Evolutionary conservation across 2,329 filamentous ascomycete genomes (phyloP).

Genomic region (Colletotrichum phormii): DNA sequence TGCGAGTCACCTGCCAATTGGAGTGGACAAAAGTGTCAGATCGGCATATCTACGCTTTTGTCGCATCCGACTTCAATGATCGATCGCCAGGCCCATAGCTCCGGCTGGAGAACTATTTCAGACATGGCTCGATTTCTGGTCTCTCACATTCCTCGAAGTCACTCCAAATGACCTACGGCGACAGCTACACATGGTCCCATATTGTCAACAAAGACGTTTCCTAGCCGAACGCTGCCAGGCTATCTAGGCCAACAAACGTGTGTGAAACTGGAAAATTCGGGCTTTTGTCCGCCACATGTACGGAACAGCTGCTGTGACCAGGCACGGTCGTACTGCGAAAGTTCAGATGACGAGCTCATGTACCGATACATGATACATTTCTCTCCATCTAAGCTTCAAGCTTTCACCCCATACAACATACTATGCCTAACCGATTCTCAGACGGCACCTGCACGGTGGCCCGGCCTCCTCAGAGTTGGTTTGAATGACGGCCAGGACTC

Average conservation of each 20-base stretch:
- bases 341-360: constrained; percentile 18
- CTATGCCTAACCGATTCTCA: constrained; percentile 24
- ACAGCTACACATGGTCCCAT: background rate
- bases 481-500: constrained; percentile 3
- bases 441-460: constrained; percentile 28
- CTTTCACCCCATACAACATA: constrained; percentile 19
- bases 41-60: background rate
- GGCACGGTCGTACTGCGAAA: constrained; percentile 1
- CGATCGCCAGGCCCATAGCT: background rate
- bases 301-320: background rate
- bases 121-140: background rate
- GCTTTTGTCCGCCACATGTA: constrained; percentile 10
- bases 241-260: constrained; percentile 3
- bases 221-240: background rate
- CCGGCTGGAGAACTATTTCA: background rate
- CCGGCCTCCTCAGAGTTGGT: background rate
- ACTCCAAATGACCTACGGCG: background rate
- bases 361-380: constrained; percentile 16
- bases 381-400: constrained; percentile 6
- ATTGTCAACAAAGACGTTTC: background rate
- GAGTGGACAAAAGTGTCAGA: background rate
- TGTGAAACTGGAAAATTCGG: constrained; percentile 1
- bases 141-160: background rate
- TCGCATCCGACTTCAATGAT: background rate
- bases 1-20: background rate